These are phyloP conservation scores for Colletotrichum sp. DNA, from an alignment of 2,329 filamentous ascomycete genomes.

Conservation along the genomic window DNA sequence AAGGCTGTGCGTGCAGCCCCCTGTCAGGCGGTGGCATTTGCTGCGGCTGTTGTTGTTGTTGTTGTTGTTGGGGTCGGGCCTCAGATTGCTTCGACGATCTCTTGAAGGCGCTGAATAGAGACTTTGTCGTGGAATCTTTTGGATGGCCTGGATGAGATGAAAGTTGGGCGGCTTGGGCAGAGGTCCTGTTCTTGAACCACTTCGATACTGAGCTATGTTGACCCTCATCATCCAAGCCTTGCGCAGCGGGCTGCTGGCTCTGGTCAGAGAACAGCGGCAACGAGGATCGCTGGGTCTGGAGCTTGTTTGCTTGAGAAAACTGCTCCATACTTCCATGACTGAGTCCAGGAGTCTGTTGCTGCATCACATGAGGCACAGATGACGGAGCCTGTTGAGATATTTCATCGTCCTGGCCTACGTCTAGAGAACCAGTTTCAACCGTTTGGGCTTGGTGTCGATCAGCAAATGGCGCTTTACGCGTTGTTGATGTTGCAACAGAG, in stretches of 20 bases:
- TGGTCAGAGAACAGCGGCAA: neutral
- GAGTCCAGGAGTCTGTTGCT: neutral
- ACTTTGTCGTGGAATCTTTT: conserved; percentile 27
- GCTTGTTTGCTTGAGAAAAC: neutral
- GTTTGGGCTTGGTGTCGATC: neutral
- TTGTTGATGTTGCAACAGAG: neutral
- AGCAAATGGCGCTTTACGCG: neutral
- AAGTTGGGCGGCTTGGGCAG: neutral
- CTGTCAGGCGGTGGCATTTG: neutral
- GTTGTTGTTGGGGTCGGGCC: conserved; percentile 9
- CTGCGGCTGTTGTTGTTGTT: conserved; percentile 10
- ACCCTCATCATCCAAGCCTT: neutral
- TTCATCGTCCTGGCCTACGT: neutral
- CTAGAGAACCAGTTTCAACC: neutral
- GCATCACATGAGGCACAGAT: neutral
- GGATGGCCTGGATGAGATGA: conserved; percentile 18
- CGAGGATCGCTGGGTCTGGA: neutral
- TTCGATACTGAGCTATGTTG: conserved; percentile 9
- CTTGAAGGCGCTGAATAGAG: conserved; percentile 28
- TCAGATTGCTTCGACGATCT: conserved; percentile 27
- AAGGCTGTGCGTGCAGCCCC: neutral
- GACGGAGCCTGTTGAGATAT: neutral
- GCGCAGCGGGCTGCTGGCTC: neutral
- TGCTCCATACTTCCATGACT: neutral
- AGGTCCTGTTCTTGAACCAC: conserved; percentile 19